Percentiles rank a stretch among this genome's conserved stretches.
phyloP scores from a whole-genome alignment of 2,329 filamentous ascomycete species.

The Hypomyces perniciosus region DNA sequence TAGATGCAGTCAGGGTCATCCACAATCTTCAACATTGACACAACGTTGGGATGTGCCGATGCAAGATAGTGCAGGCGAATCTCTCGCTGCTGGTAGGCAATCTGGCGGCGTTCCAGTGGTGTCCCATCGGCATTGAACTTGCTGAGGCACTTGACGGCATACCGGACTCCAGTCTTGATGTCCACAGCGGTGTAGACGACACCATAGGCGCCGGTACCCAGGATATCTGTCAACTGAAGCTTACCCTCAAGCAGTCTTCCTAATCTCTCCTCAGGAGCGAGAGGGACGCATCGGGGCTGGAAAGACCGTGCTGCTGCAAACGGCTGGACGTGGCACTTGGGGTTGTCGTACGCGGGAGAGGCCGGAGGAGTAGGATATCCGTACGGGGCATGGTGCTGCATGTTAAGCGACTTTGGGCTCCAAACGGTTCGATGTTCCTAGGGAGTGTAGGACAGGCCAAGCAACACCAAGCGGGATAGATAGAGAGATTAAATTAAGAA shows the following conservation, averaged over 20 bases:
- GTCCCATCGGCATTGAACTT: constrained; percentile 70
- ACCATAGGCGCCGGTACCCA: constrained; percentile 92
- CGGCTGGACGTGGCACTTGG: constrained; percentile 37
- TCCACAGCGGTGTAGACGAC: constrained; percentile 90
- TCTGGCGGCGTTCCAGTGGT: constrained; percentile 74
- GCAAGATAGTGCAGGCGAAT: constrained; percentile 87
- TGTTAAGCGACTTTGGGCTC: constrained; percentile 32
- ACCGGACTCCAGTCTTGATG: constrained; percentile 71
- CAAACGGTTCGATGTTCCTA: constrained; percentile 4
- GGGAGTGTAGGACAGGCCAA: constrained; percentile 4
- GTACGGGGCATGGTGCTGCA: constrained; percentile 53
- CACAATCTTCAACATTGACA: constrained; percentile 89
- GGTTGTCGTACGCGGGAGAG: constrained; percentile 48
- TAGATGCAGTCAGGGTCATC: constrained; percentile 89
- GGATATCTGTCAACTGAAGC: constrained; percentile 75
- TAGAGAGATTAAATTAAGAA: constrained; percentile 1
- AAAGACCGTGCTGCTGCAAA: constrained; percentile 32
- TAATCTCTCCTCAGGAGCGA: constrained; percentile 75
- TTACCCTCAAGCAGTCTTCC: constrained; percentile 77
- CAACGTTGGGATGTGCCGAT: constrained; percentile 85
- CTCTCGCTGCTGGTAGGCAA: constrained; percentile 86
- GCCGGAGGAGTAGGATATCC: constrained; percentile 54
- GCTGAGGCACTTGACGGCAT: constrained; percentile 95
- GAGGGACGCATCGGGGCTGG: constrained; percentile 46
- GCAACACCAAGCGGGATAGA: not conserved